phyloP scores from a whole-genome alignment of 306 rosid genomes.

The Medicago truncatula region DNA sequence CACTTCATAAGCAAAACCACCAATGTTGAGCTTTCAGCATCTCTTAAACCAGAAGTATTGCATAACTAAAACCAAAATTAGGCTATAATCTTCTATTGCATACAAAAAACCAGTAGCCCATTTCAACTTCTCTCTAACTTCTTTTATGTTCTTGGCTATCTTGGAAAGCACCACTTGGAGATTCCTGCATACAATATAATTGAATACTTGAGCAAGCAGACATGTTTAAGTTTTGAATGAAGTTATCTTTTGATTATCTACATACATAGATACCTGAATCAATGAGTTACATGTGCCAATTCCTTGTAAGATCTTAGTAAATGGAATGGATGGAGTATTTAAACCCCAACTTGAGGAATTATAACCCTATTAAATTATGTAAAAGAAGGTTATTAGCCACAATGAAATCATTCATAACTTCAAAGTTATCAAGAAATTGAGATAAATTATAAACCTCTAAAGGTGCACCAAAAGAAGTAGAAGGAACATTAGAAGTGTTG shows the following conservation, averaged over 20 bases:
- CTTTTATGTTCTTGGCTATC: no score
- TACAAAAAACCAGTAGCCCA: no score
- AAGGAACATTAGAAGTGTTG: background rate
- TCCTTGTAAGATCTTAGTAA: background rate
- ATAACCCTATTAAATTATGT: background rate
- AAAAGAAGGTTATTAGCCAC: no score
- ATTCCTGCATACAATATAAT: no score
- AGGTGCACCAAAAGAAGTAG: background rate
- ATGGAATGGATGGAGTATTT: background rate
- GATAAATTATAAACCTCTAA: background rate
- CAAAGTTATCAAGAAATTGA: background rate
- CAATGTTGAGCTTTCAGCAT: background rate
- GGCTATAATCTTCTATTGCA: background rate
- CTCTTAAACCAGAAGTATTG: background rate
- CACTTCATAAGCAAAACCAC: background rate
- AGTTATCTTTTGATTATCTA: no score
- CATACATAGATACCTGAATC: no score
- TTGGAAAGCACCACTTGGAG: no score
- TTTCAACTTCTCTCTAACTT: no score
- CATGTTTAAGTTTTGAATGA: no score
- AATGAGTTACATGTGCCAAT: background rate
- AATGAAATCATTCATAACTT: no score
- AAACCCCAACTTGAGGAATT: background rate
- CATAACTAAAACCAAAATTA: background rate
- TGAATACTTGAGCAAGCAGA: no score